These are phyloP conservation scores for Madurella fahalii DNA, from an alignment of 2,329 filamentous ascomycete species.

Conservation along the genomic window DNA sequence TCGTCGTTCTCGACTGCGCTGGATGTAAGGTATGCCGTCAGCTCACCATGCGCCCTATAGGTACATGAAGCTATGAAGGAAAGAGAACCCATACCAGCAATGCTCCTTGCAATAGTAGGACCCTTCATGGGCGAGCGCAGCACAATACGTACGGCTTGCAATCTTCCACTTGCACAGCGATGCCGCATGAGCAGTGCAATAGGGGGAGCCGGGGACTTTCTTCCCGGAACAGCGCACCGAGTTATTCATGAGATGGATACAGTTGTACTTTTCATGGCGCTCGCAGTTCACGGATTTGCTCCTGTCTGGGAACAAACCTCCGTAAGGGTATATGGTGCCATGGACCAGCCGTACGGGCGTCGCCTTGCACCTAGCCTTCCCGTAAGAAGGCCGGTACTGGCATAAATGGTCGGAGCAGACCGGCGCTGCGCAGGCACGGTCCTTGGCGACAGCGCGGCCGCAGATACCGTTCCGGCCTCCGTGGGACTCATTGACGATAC, in stretches of 20 bases:
- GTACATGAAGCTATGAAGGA: not conserved
- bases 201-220: not conserved
- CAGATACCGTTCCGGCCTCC: not conserved
- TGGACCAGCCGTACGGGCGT: not conserved
- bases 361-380: not conserved
- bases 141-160: not conserved
- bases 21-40: not conserved
- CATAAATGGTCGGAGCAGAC: conserved; percentile 8
- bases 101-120: not conserved
- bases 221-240: not conserved
- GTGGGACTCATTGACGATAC: conserved; percentile 7
- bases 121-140: not conserved
- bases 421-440: not conserved
- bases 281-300: conserved; percentile 1
- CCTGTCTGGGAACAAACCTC: conserved; percentile 1
- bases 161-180: not conserved
- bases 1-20: not conserved
- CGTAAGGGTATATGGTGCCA: not conserved
- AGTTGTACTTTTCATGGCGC: conserved; percentile 6
- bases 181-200: not conserved
- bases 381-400: not conserved
- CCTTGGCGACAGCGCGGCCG: not conserved
- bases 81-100: not conserved
- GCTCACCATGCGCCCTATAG: not conserved
- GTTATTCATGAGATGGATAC: not conserved